A percentile compares a stretch with the other conserved stretches of the same genome.
phyloP scores from a whole-genome alignment of 805 yeast species.

The Starmerella powellii region DNA sequence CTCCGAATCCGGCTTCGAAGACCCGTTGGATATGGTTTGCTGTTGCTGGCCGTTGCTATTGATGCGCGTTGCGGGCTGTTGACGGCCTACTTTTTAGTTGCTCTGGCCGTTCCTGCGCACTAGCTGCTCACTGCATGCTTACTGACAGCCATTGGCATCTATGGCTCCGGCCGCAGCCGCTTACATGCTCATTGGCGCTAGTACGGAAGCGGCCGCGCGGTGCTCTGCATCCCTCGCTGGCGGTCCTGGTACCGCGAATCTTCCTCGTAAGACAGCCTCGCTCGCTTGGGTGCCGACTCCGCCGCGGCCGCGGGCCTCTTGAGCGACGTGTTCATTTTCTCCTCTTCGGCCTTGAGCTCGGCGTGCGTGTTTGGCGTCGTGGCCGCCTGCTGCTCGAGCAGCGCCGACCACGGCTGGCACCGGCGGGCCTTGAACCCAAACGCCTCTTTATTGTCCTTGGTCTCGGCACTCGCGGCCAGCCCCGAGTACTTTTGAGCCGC shows the following conservation, averaged over 20 bases:
- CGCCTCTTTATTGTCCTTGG: not conserved
- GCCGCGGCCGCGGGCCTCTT: constrained; percentile 1
- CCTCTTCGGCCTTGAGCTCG: constrained; percentile 1
- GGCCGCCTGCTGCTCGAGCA: not conserved
- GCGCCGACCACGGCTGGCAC: constrained; percentile 2
- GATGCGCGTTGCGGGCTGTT: too few relatives aligned
- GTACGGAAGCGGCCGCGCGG: constrained; percentile 14
- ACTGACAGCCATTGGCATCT: too few relatives aligned
- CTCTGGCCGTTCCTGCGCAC: too few relatives aligned
- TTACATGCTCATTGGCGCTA: too few relatives aligned
- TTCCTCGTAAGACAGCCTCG: constrained; percentile 13
- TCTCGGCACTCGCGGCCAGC: too few relatives aligned
- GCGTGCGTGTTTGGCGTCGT: not conserved
- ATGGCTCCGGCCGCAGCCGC: too few relatives aligned
- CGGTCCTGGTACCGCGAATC: constrained; percentile 6
- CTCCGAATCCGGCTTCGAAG: too few relatives aligned
- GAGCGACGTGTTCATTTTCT: not conserved
- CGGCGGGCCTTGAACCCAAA: not conserved
- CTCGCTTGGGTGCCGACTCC: constrained; percentile 8
- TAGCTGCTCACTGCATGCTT: too few relatives aligned
- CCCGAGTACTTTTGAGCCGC: not conserved
- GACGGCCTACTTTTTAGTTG: too few relatives aligned
- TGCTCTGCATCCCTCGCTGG: constrained; percentile 1
- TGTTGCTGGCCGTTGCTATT: too few relatives aligned
- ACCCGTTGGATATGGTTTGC: too few relatives aligned